phyloP scores from a whole-genome alignment of 2,329 filamentous ascomycete genomes.

The Aureobasidium sp. region DNA sequence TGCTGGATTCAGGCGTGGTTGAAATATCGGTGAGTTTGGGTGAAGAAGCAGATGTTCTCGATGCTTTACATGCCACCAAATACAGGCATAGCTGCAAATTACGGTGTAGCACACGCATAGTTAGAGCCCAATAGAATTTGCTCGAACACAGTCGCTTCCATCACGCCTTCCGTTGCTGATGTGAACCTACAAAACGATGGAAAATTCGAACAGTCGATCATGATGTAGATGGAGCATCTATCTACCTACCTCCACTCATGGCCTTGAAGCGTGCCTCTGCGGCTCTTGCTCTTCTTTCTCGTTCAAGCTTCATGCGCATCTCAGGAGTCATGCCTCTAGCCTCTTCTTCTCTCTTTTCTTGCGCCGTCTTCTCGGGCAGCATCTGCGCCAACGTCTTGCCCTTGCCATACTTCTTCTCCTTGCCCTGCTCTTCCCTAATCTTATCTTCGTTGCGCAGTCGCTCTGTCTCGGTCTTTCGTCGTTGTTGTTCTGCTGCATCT shows the following conservation, averaged over 20 bases:
- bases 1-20: too few relatives aligned
- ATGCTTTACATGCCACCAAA: too few relatives aligned
- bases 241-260: background rate
- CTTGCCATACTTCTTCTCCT: constrained; percentile 43
- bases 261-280: constrained; percentile 57
- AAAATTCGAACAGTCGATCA: too few relatives aligned
- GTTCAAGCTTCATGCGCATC: constrained; percentile 72
- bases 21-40: too few relatives aligned
- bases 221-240: background rate
- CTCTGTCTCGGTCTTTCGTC: constrained; percentile 66
- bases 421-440: constrained; percentile 41
- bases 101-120: too few relatives aligned
- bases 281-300: constrained; percentile 81
- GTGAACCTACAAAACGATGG: too few relatives aligned
- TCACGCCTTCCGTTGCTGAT: too few relatives aligned
- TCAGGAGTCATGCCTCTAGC: constrained; percentile 76
- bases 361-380: constrained; percentile 49
- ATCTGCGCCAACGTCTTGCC: constrained; percentile 45
- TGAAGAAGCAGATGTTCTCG: too few relatives aligned
- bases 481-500: constrained; percentile 50
- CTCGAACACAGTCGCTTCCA: too few relatives aligned
- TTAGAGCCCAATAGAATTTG: too few relatives aligned
- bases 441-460: constrained; percentile 59
- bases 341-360: constrained; percentile 78
- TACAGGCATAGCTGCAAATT: too few relatives aligned